These are phyloP conservation scores for Mucor piriformis DNA, from an alignment of 371 early-diverging fungal species.

Conservation along the genomic window DNA sequence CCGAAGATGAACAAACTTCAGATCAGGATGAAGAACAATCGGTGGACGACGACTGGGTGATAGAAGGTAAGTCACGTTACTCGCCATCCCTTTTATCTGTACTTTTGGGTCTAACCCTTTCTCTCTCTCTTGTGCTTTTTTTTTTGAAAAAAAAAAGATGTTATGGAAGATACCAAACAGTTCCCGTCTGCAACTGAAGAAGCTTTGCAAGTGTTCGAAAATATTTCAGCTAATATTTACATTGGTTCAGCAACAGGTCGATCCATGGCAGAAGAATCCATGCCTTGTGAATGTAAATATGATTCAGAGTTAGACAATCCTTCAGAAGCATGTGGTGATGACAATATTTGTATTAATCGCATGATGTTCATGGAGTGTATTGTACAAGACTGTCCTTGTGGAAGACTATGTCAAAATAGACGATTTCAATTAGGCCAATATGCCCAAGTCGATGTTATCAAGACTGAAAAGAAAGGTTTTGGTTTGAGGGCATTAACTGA, in stretches of 20 bases:
- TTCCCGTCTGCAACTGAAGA: slow-evolving; percentile 51
- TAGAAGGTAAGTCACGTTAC: neutral
- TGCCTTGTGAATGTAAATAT: slow-evolving; percentile 83
- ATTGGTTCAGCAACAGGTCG: slow-evolving; percentile 71
- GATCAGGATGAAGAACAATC: neutral
- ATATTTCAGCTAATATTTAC: slow-evolving; percentile 69
- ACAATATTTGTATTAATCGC: slow-evolving; percentile 90
- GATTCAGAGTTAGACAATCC: slow-evolving; percentile 55
- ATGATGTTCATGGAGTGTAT: slow-evolving; percentile 92
- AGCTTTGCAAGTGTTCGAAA: slow-evolving; percentile 60
- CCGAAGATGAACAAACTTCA: slow-evolving; percentile 5
- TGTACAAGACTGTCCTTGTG: slow-evolving; percentile 86
- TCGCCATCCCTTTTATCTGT: neutral
- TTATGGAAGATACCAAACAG: slow-evolving; percentile 3
- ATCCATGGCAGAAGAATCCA: slow-evolving; percentile 72
- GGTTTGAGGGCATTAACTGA: slow-evolving; percentile 80
- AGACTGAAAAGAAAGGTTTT: slow-evolving; percentile 90
- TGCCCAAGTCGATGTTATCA: slow-evolving; percentile 84
- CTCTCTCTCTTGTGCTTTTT: neutral
- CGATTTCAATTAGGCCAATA: slow-evolving; percentile 87
- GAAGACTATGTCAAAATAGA: slow-evolving; percentile 86
- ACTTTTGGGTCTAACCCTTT: neutral
- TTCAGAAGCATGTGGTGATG: slow-evolving; percentile 82
- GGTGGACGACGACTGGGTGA: neutral
- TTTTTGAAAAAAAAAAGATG: slow-evolving; percentile 1